Evolutionary conservation across 2,329 filamentous ascomycete species (phyloP).

Genomic region (Ophiostoma ips): DNA sequence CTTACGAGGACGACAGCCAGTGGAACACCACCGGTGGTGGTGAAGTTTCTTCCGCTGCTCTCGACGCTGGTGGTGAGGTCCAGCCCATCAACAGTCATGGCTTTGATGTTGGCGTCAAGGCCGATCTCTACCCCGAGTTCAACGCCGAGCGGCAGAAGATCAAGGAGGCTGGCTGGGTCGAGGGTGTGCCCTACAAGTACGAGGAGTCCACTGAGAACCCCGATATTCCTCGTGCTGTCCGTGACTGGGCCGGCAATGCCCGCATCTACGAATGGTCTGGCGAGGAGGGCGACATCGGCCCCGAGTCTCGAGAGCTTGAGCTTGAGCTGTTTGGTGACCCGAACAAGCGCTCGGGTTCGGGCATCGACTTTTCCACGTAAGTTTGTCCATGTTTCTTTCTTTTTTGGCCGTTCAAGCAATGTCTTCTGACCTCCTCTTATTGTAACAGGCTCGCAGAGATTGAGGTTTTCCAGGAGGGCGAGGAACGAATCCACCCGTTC

Average conservation of each 20-base stretch:
- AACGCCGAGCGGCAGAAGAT: conserved; percentile 16
- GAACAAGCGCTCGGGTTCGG: conserved; percentile 32
- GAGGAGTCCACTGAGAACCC: conserved; percentile 17
- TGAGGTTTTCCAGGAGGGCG: conserved; percentile 43
- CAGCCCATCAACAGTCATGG: conserved; percentile 2
- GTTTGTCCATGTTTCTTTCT: neutral
- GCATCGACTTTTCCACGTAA: conserved; percentile 44
- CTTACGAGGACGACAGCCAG: neutral
- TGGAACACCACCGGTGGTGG: neutral
- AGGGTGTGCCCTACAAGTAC: conserved; percentile 36
- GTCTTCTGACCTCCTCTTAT: conserved; percentile 12
- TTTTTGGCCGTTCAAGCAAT: conserved; percentile 4
- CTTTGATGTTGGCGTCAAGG: conserved; percentile 9
- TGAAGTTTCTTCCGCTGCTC: neutral
- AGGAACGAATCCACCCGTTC: conserved; percentile 34
- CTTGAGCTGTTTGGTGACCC: conserved; percentile 55
- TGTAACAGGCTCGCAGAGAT: conserved; percentile 38
- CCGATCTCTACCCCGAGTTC: conserved; percentile 10
- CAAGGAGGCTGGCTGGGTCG: conserved; percentile 29
- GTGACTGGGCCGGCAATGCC: conserved; percentile 40
- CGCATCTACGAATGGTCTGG: conserved; percentile 70
- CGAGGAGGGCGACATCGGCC: conserved; percentile 75
- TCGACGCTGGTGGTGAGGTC: neutral
- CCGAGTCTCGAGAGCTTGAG: conserved; percentile 57
- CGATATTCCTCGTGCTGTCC: conserved; percentile 9